Evolutionary conservation across 2,329 filamentous ascomycete species (phyloP).

Genomic region (Byssoonygena ceratinophila): DNA sequence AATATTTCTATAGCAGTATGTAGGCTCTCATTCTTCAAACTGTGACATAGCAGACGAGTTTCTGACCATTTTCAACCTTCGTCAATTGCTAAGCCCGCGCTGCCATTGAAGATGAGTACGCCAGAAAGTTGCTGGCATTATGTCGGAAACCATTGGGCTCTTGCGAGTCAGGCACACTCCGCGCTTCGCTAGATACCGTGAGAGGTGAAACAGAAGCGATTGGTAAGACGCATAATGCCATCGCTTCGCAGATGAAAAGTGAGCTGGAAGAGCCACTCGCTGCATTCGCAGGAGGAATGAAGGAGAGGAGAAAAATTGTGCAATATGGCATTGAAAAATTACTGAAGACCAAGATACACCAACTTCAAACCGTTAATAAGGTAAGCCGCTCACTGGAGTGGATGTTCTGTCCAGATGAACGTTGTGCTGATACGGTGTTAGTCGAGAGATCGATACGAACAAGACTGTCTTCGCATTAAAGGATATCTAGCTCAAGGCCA

Average conservation of each 20-base stretch:
- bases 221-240: constrained; percentile 83
- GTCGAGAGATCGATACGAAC: constrained; percentile 89
- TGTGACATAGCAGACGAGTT: no score
- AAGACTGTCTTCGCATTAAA: constrained; percentile 97
- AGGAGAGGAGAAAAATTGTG: constrained; percentile 92
- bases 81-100: constrained; percentile 54
- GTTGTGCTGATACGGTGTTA: constrained; percentile 25
- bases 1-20: constrained; percentile 74
- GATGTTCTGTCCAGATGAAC: not conserved
- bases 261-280: constrained; percentile 88
- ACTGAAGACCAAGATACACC: constrained; percentile 82
- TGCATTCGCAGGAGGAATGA: constrained; percentile 88
- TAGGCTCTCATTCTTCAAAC: not conserved
- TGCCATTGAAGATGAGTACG: constrained; percentile 92
- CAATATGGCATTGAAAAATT: constrained; percentile 90
- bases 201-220: constrained; percentile 84
- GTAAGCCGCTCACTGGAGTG: constrained; percentile 36
- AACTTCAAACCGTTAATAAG: constrained; percentile 87
- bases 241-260: constrained; percentile 87
- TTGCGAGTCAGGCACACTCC: constrained; percentile 72
- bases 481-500: constrained; percentile 96
- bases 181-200: constrained; percentile 73
- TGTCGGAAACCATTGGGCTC: constrained; percentile 83
- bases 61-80: not conserved
- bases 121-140: constrained; percentile 74